Base-by-base conservation (phyloP, 2,329 filamentous ascomycete species). In the Cercospora nicotianae region DNA sequence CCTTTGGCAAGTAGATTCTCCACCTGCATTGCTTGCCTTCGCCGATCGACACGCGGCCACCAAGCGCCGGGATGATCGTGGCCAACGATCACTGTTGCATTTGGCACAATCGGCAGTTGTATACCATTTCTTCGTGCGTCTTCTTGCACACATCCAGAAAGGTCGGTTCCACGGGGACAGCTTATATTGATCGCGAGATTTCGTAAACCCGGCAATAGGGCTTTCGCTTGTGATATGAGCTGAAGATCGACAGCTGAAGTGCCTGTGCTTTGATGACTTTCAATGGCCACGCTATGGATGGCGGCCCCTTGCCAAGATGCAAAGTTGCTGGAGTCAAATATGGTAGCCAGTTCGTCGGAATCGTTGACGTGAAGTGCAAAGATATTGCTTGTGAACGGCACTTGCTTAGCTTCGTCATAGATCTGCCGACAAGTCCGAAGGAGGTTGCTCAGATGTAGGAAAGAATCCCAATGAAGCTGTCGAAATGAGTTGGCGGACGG, bases 351-450 rank as follows among this genome's bases (percentile, higher is more conserved):
- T n/a, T 60, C 33, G n/a, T 60, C 8, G n/a, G 31, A 18, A 60
- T 45, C 18, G 33, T 42, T 60, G 9, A 26, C 58, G 13, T 60
- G 33, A 20, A 60, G 20, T 23, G 33, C 31, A 60, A 42, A 60
- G 7, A n/a, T 26, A n/a, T 60, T 60, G 58, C 58, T 60, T 39
- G 58, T 42, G 58, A 60, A 60, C 13, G 58, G 33, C 1, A 60
- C 8, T 7, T 8, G 7, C 5, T 23, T 60, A n/a, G 58, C 58
- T 42, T 60, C 58, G 18, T 45, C 30, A n/a, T 60, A 60, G n/a
- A 60, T 36, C 20, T 60, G 58, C 18, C 20, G 58, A 36, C 30
- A 60, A 8, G 33, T 26, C n/a, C 13, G 16, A 10, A 60, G 13
- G 1, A 60, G 58, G 8, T 60, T 42, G 13, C 18, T 60, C 33